Conservation (phyloP, 441 rosid species). For the Metrosideros polymorpha region DNA sequence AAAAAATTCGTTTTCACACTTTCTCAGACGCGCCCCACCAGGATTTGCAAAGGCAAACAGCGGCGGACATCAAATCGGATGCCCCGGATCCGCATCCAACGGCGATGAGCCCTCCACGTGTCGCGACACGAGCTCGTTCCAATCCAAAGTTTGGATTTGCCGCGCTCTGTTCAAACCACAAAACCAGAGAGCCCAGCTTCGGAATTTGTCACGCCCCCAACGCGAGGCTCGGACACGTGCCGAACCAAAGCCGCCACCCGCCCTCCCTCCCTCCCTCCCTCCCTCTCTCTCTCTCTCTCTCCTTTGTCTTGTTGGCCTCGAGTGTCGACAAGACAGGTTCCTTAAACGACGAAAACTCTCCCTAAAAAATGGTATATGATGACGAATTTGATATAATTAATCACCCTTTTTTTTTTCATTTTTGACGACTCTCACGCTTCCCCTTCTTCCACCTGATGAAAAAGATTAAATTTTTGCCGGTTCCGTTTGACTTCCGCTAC, state of each 20-base stretch:
- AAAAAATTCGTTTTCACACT: not conserved
- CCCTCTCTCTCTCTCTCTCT: not conserved
- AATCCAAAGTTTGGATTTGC: slow-evolving; percentile 23
- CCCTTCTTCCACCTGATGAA: not conserved
- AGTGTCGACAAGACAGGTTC: not conserved
- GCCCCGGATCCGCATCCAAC: not conserved
- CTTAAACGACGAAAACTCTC: not conserved
- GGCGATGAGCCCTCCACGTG: not conserved
- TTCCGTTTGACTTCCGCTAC: not conserved
- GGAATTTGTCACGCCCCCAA: not conserved
- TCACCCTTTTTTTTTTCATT: not conserved
- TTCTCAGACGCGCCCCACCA: too few species aligned
- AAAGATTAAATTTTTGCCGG: not conserved
- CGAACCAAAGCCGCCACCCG: not conserved
- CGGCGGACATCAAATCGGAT: too few species aligned
- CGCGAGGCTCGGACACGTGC: slow-evolving; percentile 23
- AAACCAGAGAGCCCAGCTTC: not conserved
- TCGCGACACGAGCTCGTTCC: not conserved
- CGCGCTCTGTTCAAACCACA: slow-evolving; percentile 24
- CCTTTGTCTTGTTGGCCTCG: not conserved
- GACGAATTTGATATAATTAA: too few species aligned
- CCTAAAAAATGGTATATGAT: not conserved
- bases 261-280: not conserved
- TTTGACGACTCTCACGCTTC: not conserved
- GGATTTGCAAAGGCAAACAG: too few species aligned